Evolutionary conservation across 192 early-diverging fungal species (phyloP), one percentile per base, ranked within the genome.

Genomic region (Linnemannia zychae): DNA sequence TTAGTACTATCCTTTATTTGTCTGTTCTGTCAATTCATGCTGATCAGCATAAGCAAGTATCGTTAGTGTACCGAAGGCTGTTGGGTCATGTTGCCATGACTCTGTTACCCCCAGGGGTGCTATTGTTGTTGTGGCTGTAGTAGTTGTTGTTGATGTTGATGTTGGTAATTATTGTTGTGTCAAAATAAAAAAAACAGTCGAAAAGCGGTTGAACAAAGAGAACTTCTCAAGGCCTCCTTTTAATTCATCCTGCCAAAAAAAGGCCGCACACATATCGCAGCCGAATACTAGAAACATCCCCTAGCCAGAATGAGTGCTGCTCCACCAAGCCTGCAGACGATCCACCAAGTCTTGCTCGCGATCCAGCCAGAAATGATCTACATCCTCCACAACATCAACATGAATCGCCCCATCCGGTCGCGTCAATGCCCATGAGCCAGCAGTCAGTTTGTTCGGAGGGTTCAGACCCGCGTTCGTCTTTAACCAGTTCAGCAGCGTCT

Each of bases 341-440:
- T 75, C 70, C 67, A 85, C 37, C 38, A 85, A 31, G 40, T 79
- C 71, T 17, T 72, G 73, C 60, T 85, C 83, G n/a, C 65, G 74
- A 36, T 85, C 83, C 57, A 79, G 33, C 83, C 83, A 85, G 38
- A 85, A 85, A 40, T 85, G 83, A 37, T 85, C 83, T 50, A 72
- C 83, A 16, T 44, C 46, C 17, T 79, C 74, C n/a, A 85, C 37
- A 38, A 85, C 74, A 52, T 85, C 83, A 17, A 85, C 70, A 37
- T 79, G 83, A 48, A 85, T 75, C 24, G 68, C 60, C n/a, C 77
- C 77, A 67, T 79, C 77, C 5, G 78, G 83, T 47, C 74, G 72
- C 20, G 70, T 85, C 74, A 79, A 57, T 6, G 77, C 34, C 77
- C 73, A 85, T 1, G 78, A 76, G 20, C 37, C n/a, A 1, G 38